Evolutionary conservation across 441 rosid genomes (phyloP), one percentile per base, ranked within the genome.

Genomic region (Eruca vesicaria): DNA sequence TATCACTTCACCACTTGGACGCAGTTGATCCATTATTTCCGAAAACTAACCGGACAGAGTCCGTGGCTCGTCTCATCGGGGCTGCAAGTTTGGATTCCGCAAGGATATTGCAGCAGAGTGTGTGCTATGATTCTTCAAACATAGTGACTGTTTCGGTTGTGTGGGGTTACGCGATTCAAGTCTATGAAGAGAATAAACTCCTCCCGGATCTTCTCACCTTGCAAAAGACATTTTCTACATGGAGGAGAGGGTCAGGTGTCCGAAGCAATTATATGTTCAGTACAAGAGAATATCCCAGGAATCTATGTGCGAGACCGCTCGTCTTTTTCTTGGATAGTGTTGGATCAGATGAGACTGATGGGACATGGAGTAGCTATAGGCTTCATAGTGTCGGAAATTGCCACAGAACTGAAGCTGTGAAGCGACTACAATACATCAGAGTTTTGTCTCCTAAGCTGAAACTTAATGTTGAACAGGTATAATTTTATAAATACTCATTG

Each of bases 1-100:
- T 88, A 50, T 95, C 99, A 7, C 96, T 95, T 79, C 99, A 93
- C 84, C 99, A 95, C 77, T 73, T 93, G 83, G 99, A 95, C 61
- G 92, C 88, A n/a, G 88, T 85, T 61, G 88, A 93, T 58, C 90
- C 99, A 2, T 74, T 93, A 43, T 95, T 91, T 83, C 97, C 99
- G 3, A 74, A 80, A 29, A 81, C 75, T 85, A 89, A 74, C 80
- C 84, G 66, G 80, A 78, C 82, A 10, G 80, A 84, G 59, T 90
- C 94, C 1, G 26, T 85, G 79, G 78, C 77, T 33, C 92, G 76
- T 78, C 86, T 95, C 66, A 86, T 92, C 36, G 38, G 75, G 9
- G 93, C 95, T 58, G 89, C 82, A 61, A 81, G 75, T 80, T 83
- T 73, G 9, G 98, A 93, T 80, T 82, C 96, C 19, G 59, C 82